A percentile compares a stretch with the other conserved stretches of the same genome.
Conservation (phyloP, 2,329 filamentous ascomycete species). For the Colletotrichum tamarilloi region DNA sequence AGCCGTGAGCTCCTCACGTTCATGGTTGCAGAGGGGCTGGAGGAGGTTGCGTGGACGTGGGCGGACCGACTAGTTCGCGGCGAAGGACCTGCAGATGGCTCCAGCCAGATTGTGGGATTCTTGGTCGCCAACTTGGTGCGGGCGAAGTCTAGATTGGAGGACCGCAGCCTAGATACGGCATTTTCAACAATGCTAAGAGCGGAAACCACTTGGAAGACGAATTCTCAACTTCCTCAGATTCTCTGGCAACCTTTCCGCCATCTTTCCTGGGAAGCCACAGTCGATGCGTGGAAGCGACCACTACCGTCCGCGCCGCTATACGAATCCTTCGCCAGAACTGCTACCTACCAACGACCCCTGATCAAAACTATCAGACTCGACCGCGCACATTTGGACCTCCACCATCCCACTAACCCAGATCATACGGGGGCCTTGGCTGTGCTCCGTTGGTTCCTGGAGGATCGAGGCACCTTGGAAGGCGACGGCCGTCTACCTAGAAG, state of each 20-base stretch:
- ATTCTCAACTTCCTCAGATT: conserved; percentile 47
- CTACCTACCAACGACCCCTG: conserved; percentile 46
- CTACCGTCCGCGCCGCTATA: conserved; percentile 61
- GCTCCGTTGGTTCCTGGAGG: conserved; percentile 48
- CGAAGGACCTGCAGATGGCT: conserved; percentile 32
- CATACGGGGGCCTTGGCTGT: conserved; percentile 56
- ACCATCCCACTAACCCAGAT: conserved; percentile 64
- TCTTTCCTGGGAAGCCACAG: conserved; percentile 64
- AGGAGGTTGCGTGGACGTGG: conserved; percentile 66
- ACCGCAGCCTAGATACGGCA: conserved; percentile 59
- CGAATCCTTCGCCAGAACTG: conserved; percentile 62
- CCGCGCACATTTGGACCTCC: conserved; percentile 64
- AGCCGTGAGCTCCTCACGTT: conserved; percentile 58
- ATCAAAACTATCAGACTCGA: conserved; percentile 46
- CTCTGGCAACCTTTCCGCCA: conserved; percentile 57
- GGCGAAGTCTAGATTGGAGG: conserved; percentile 49
- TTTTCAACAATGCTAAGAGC: conserved; percentile 61
- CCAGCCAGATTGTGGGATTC: conserved; percentile 29
- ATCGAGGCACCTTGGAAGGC: conserved; percentile 20
- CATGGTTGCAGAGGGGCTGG: conserved; percentile 62
- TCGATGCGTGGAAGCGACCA: conserved; percentile 57
- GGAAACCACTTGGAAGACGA: conserved; percentile 52
- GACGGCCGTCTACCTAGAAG: conserved; percentile 3
- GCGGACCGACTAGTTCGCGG: conserved; percentile 37
- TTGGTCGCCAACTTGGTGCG: conserved; percentile 56